Percentiles rank a stretch among this genome's conserved stretches.
Conservation (phyloP, 441 rosid genomes). For the Oxalis stricta region DNA sequence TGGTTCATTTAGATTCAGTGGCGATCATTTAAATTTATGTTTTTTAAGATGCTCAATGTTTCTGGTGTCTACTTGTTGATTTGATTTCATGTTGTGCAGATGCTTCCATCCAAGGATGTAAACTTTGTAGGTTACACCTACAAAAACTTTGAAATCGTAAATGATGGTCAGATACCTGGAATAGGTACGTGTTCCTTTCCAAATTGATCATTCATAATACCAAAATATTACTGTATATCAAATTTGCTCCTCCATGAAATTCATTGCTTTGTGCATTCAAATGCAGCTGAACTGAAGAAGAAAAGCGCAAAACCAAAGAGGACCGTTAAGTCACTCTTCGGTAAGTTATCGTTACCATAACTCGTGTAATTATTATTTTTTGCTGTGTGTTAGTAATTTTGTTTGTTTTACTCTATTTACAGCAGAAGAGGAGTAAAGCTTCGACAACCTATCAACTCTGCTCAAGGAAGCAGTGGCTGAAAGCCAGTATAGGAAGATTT, state of each 20-base stretch:
- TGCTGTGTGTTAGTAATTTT: not conserved
- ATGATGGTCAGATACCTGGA: slow-evolving; percentile 71
- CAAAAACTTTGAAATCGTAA: slow-evolving; percentile 84
- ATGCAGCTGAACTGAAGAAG: slow-evolving; percentile 75
- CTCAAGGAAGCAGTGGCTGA: too few species aligned
- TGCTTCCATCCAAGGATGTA: slow-evolving; percentile 90
- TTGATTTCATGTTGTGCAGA: slow-evolving; percentile 30
- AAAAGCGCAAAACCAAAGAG: slow-evolving; percentile 81
- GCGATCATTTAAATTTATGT: too few species aligned
- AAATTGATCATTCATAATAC: too few species aligned
- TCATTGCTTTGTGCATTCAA: slow-evolving; percentile 6
- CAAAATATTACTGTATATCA: too few species aligned
- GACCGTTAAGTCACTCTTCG: slow-evolving; percentile 88
- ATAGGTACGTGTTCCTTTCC: slow-evolving; percentile 40
- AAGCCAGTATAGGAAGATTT: too few species aligned
- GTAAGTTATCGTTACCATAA: slow-evolving; percentile 24
- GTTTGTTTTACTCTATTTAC: too few species aligned
- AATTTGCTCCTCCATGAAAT: too few species aligned
- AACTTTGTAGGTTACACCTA: slow-evolving; percentile 92
- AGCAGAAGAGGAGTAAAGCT: too few species aligned
- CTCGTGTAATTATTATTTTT: not conserved
- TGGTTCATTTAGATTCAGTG: slow-evolving; percentile 7
- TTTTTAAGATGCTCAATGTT: too few species aligned
- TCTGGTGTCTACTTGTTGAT: not conserved
- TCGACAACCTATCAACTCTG: too few species aligned